Percentiles rank a stretch among this genome's conserved stretches.
Conservation (phyloP, 495 filamentous ascomycete species). For the Halenospora varia region DNA sequence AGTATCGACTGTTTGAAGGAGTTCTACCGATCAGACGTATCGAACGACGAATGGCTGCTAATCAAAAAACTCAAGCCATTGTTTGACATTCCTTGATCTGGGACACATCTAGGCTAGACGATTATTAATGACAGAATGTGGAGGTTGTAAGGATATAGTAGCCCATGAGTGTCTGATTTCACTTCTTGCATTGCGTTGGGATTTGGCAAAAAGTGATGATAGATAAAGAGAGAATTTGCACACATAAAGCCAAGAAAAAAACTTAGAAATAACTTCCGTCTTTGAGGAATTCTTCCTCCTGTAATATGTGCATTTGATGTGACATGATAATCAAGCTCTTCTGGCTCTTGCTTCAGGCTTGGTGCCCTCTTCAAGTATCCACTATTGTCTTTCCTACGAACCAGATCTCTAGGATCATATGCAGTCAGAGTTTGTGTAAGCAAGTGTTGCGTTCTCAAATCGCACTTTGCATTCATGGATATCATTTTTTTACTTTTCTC, state of each 20-base stretch:
- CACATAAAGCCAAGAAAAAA: background rate
- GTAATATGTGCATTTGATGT: too few relatives aligned
- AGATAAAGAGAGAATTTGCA: background rate
- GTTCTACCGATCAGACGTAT: constrained; percentile 86
- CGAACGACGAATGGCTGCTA: constrained; percentile 90
- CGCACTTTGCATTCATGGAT: background rate
- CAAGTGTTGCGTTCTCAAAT: background rate
- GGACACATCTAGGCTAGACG: background rate
- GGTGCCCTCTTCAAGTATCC: too few relatives aligned
- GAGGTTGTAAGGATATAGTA: background rate
- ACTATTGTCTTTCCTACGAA: too few relatives aligned
- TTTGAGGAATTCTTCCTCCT: too few relatives aligned
- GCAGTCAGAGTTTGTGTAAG: background rate
- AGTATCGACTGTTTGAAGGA: constrained; percentile 96
- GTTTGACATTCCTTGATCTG: constrained; percentile 82
- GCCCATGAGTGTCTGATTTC: background rate
- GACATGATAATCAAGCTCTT: too few relatives aligned
- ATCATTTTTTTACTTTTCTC: background rate
- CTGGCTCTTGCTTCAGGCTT: too few relatives aligned
- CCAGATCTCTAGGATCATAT: too few relatives aligned
- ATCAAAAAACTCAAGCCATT: constrained; percentile 87
- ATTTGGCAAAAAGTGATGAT: background rate
- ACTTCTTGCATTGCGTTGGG: background rate
- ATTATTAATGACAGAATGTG: background rate
- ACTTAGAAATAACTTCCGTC: background rate